These are phyloP conservation scores for Trichoderma parareesei DNA, from an alignment of 495 filamentous ascomycete species.

Conservation along the genomic window DNA sequence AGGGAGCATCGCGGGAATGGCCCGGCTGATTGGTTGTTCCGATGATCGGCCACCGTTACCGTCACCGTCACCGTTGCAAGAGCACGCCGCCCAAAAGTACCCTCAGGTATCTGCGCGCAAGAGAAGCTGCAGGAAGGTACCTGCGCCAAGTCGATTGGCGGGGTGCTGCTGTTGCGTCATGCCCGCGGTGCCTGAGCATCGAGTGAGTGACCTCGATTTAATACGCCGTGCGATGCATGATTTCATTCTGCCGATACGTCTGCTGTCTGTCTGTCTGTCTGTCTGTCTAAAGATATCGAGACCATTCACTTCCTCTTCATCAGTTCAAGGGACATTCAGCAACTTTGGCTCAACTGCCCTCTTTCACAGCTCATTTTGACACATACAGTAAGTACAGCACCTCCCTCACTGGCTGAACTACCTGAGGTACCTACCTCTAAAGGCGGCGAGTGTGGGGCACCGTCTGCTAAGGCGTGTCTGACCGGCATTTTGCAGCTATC, in stretches of 20 bases:
- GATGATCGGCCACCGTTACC: neutral
- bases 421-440: too few species aligned
- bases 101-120: neutral
- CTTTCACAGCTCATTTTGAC: too few species aligned
- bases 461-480: neutral
- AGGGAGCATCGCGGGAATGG: neutral
- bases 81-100: neutral
- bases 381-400: too few species aligned
- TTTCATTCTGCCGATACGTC: neutral
- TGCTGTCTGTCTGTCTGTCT: neutral
- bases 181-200: neutral
- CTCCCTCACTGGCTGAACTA: too few species aligned
- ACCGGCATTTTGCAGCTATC: slow-evolving; percentile 5
- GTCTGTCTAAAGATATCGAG: neutral
- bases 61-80: too few species aligned
- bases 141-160: slow-evolving; percentile 5
- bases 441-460: neutral
- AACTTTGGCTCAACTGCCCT: too few species aligned
- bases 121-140: slow-evolving; percentile 3
- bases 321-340: too few species aligned
- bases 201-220: neutral
- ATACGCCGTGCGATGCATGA: neutral
- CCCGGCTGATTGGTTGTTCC: neutral
- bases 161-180: slow-evolving; percentile 7
- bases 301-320: too few species aligned